Evolutionary conservation across 306 rosid genomes (phyloP).

Genomic region (Comarum palustre): DNA sequence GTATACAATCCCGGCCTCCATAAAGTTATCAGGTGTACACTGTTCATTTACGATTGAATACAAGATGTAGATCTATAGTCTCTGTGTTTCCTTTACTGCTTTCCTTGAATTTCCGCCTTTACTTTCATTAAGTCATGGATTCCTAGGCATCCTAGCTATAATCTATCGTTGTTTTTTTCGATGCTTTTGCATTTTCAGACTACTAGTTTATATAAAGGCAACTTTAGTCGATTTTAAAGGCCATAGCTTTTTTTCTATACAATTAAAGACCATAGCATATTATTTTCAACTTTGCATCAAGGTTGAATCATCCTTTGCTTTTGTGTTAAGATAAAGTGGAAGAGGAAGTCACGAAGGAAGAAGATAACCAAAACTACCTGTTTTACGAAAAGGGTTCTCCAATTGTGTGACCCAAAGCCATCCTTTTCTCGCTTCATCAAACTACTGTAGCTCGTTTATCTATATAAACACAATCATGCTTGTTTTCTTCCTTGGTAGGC

Average conservation of each 20-base stretch:
- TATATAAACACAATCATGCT: background rate
- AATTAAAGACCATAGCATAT: background rate
- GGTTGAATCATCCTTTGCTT: conserved; percentile 22
- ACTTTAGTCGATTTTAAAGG: background rate
- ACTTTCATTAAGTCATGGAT: too few species aligned
- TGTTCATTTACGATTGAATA: too few species aligned
- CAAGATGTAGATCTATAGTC: too few species aligned
- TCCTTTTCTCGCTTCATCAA: conserved; percentile 33
- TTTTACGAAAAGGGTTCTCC: conserved; percentile 43
- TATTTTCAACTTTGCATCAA: background rate
- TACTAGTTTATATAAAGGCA: too few species aligned
- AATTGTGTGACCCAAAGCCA: conserved; percentile 38
- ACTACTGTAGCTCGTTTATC: background rate
- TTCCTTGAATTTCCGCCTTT: too few species aligned
- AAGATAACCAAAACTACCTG: background rate
- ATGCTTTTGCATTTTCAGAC: too few species aligned
- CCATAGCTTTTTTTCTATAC: too few species aligned
- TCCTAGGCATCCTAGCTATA: too few species aligned
- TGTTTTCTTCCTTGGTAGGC: background rate
- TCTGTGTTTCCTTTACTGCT: too few species aligned
- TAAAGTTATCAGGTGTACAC: too few species aligned
- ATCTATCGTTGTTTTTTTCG: too few species aligned
- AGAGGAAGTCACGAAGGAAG: background rate
- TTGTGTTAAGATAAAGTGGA: background rate
- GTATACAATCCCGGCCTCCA: too few species aligned